A percentile compares a stretch with the other conserved stretches of the same genome.
Evolutionary conservation across 2,329 filamentous ascomycete species (phyloP).

Genomic region (Hyphodiscus sp.): DNA sequence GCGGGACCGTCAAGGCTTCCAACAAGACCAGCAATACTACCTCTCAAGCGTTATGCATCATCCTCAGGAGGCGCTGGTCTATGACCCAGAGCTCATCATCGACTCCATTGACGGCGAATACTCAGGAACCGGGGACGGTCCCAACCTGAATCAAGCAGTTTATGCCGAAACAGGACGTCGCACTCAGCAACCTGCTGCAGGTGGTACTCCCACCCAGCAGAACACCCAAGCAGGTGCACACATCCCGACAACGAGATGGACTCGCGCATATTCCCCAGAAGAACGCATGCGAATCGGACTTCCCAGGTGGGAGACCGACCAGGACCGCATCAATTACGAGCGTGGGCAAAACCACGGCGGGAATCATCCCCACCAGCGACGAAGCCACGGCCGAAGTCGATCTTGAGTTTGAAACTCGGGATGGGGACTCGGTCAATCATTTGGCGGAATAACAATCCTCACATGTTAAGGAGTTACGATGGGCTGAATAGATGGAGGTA

Average conservation of each 20-base stretch:
- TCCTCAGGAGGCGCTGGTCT: not conserved
- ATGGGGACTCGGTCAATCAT: not conserved
- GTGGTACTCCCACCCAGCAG: not conserved
- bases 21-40: not conserved
- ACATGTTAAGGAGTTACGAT: not conserved
- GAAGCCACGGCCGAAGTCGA: not conserved
- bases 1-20: not conserved
- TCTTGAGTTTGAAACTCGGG: not conserved
- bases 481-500: not conserved
- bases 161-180: not conserved
- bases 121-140: not conserved
- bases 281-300: slow-evolving; percentile 9
- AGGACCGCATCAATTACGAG: slow-evolving; percentile 2
- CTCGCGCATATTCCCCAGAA: slow-evolving; percentile 2
- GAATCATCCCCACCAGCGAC: not conserved
- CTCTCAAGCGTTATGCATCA: not conserved
- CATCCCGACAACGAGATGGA: not conserved
- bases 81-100: not conserved
- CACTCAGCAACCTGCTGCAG: not conserved
- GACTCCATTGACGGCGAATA: not conserved
- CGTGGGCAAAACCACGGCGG: not conserved
- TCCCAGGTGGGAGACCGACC: slow-evolving; percentile 2
- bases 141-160: not conserved
- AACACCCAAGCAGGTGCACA: not conserved
- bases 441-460: not conserved